phyloP scores from a whole-genome alignment of 2,329 filamentous ascomycete genomes.

The Penicillium sp. region DNA sequence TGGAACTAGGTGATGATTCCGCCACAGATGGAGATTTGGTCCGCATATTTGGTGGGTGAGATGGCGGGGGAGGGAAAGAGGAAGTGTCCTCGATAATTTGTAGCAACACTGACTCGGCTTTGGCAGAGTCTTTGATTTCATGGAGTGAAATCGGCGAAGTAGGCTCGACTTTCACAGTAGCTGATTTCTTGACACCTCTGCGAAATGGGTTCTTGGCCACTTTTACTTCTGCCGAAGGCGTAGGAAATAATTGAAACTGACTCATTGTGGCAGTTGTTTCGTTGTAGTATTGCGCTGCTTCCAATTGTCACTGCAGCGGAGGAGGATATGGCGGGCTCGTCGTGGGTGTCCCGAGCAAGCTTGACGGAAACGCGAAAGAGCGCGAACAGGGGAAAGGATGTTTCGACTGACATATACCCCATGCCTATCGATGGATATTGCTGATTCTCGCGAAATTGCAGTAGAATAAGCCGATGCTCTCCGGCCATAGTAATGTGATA shows the following conservation, averaged over 20 bases:
- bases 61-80: conserved; percentile 28
- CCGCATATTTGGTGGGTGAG: conserved; percentile 21
- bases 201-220: conserved; percentile 38
- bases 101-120: conserved; percentile 41
- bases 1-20: conserved; percentile 13
- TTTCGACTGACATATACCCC: conserved; percentile 26
- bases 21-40: conserved; percentile 18
- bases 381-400: conserved; percentile 19
- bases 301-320: conserved; percentile 1
- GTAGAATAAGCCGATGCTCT: background rate
- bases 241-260: conserved; percentile 46
- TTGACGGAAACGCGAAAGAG: conserved; percentile 5
- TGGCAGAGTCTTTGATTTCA: conserved; percentile 28
- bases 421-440: conserved; percentile 3
- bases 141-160: conserved; percentile 32
- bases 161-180: conserved; percentile 22
- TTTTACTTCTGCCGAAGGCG: conserved; percentile 34
- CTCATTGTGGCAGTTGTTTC: conserved; percentile 26
- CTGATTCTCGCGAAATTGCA: conserved; percentile 2
- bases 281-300: conserved; percentile 2
- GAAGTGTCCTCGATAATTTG: conserved; percentile 42
- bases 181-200: conserved; percentile 28
- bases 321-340: conserved; percentile 1
- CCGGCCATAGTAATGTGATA: conserved; percentile 19
- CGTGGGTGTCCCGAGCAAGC: conserved; percentile 1